These are phyloP conservation scores for Scedosporium dehoogii DNA, from an alignment of 2,329 filamentous ascomycete genomes.

Conservation along the genomic window DNA sequence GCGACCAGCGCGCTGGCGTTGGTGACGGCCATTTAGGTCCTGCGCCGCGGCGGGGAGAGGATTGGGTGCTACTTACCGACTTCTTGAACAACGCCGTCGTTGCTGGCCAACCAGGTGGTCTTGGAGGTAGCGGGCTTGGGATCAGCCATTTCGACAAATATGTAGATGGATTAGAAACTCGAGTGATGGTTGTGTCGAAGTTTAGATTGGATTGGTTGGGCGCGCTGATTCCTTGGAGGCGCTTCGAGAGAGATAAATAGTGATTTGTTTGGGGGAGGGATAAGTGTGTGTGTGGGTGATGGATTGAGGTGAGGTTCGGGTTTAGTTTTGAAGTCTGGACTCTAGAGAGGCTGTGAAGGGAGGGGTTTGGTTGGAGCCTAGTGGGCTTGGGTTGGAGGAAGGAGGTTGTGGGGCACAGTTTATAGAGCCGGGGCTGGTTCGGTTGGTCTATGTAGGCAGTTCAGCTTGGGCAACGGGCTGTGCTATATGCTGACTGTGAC, in stretches of 20 bases:
- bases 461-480: no score
- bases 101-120: conserved; percentile 41
- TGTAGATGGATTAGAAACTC: background rate
- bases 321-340: background rate
- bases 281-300: background rate
- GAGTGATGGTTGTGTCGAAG: background rate
- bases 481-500: no score
- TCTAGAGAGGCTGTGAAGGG: background rate
- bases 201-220: background rate
- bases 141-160: conserved; percentile 24
- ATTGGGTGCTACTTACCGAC: conserved; percentile 29
- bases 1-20: no score
- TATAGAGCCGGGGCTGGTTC: background rate
- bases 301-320: background rate
- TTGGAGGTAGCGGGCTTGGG: conserved; percentile 15
- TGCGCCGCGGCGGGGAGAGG: no score
- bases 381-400: no score
- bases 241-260: background rate
- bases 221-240: no score
- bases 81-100: conserved; percentile 36
- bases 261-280: background rate
- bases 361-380: background rate
- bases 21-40: no score
- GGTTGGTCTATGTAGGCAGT: no score
- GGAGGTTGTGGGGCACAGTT: background rate